Base-by-base conservation (phyloP, 306 rosid genomes). In the Casuarina cunninghamiana region DNA sequence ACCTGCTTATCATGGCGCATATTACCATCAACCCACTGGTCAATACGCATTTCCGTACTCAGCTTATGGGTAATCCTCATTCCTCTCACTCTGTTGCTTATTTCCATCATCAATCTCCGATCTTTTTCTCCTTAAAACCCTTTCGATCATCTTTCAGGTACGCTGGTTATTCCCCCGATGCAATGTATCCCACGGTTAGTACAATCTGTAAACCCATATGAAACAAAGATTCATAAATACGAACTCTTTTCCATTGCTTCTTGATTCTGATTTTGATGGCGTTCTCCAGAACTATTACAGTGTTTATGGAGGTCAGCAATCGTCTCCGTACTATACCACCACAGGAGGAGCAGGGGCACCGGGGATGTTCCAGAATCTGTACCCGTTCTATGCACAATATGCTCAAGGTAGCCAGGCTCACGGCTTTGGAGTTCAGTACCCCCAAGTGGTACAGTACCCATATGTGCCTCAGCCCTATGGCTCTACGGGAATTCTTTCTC, bases 281-380 rank as follows among this genome's bases (percentile, higher is more conserved):
- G 77, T 21, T 77, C 53, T 5, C 70, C 90, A 94, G 98, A 88
- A 74, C 71, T 92, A 92, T 77, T 90, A 90, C 55, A 68, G 87
- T 86, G 84, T 89, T n/a, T 94, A 92, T 86, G 97, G 98, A 44
- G 90, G 91, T 74, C 97, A 92, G 76, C 97, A 90, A 26, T 82
- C 84, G 77, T 81, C 95, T 66, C 97, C 97, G 38, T 90, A 92
- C 78, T 86, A 87, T 73, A 65, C 92, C 46, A 54, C 91, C 0
- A 39, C 80, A 61, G 93, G 92, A 76, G 86, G 80, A 61, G 78
- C 95, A 48, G 98, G 93, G 39, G 51, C 86, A 43, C 73, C 88
- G 7, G 93, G 91, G 48, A 76, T 91, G 86, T 78, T 82, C 74
- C 92, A 78, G 16, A 90, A 85, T 80, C 66, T 85, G 49, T 92